Evolutionary conservation across 208 protist species (phyloP).

Genomic region (Acanthamoeba triangularis): DNA sequence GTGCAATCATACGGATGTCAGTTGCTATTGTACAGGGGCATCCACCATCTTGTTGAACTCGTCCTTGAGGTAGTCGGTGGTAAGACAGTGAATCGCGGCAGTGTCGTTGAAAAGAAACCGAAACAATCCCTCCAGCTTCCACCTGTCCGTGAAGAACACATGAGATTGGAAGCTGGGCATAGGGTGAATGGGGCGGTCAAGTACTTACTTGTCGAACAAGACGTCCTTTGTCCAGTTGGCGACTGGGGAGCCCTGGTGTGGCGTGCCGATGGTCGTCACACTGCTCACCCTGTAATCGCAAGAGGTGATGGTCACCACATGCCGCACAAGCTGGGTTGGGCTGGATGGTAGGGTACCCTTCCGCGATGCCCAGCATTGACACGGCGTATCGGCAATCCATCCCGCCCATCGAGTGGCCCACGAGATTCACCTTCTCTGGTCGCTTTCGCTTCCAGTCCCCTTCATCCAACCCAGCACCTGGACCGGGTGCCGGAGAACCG

Average conservation of each 20-base stretch:
- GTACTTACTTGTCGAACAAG: neutral
- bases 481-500: neutral
- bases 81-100: conserved; percentile 43
- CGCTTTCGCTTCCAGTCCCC: neutral
- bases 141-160: neutral
- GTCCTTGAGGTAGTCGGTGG: conserved; percentile 17
- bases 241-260: conserved; percentile 39
- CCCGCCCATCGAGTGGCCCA: conserved; percentile 72
- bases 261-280: conserved; percentile 64
- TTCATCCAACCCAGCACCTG: conserved; percentile 38
- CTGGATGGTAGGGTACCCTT: neutral
- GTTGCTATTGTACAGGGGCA: too few species aligned
- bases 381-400: conserved; percentile 57
- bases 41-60: conserved; percentile 60
- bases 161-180: neutral
- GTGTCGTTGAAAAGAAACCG: conserved; percentile 43
- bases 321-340: too few species aligned
- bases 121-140: conserved; percentile 7
- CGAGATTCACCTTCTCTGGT: conserved; percentile 67
- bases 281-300: conserved; percentile 56
- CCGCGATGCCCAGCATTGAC: conserved; percentile 8
- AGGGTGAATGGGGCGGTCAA: neutral
- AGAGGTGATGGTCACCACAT: too few species aligned
- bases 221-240: conserved; percentile 42
- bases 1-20: neutral